Evolutionary conservation across 768 basidiomycete genomes (phyloP), one percentile per base, ranked within the genome.

Genomic region (Leccinum disarticulatum): DNA sequence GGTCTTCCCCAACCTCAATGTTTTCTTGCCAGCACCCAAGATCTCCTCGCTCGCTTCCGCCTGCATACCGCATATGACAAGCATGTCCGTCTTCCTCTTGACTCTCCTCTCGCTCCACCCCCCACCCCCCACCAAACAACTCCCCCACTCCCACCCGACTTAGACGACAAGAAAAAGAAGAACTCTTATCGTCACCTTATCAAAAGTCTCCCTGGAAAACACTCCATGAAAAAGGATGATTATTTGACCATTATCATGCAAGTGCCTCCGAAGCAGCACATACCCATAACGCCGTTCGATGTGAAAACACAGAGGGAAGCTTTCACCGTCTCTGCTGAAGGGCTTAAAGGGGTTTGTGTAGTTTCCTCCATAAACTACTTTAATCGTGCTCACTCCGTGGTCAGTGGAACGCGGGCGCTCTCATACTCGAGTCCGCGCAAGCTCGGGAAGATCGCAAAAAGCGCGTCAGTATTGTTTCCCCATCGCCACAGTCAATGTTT

Each of bases 181-280:
- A 89, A 89, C 65, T 84, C 76, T 58, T 91, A 91, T 67, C 88
- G 84, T 65, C 86, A 90, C 66, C 81, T 91, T 56, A 88, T 91
- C 66, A 89, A 86, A 77, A 84, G 82, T 58, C 77, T 88, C 50
- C 88, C 88, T 62, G 90, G 90, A 60, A 91, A 91, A 71, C 90
- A 91, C 63, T 88, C 89, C 30, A 79, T 83, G 79, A 90, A 89
- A 77, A 92, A 87, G 71, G 90, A 92, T 65, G 85, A 87, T 60
- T 90, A 84, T 72, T 73, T 92, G 53, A 79, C 79, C 41, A 83
- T 76, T 1, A 83, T 84, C 63, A 88, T 91, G 77, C 78, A 82
- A 64, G 77, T 80, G 11, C 89, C 89, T 5, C 85, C 87, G 59
- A 91, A 91, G 70, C 87, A 90, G 66, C 82, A 82, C 59, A 80